These are phyloP conservation scores for Trichoderma sp. DNA, from an alignment of 2,329 filamentous ascomycete species.

Conservation along the genomic window DNA sequence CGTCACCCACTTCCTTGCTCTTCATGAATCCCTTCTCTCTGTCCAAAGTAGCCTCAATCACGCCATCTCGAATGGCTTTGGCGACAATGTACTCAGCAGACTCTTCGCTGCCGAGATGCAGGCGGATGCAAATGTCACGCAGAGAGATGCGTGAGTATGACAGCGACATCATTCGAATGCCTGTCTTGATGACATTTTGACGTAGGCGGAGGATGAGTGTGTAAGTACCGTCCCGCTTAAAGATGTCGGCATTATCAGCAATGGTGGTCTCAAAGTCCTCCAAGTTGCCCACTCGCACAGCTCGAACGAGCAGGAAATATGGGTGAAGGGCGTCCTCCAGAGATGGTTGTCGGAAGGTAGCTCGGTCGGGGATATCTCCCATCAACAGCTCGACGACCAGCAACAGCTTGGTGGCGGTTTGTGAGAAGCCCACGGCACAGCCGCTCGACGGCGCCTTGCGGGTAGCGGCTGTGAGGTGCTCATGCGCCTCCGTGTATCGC, in stretches of 20 bases:
- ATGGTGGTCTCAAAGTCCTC: conserved; percentile 90
- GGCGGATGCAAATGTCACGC: conserved; percentile 92
- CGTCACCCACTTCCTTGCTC: conserved; percentile 93
- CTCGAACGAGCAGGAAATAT: conserved; percentile 91
- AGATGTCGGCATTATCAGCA: conserved; percentile 73
- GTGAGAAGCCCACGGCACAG: conserved; percentile 89
- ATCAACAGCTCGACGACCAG: conserved; percentile 95
- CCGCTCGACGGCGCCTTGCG: conserved; percentile 90
- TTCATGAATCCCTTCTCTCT: conserved; percentile 97
- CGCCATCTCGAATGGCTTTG: conserved; percentile 95
- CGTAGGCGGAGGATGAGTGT: conserved; percentile 89
- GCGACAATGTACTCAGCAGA: conserved; percentile 98
- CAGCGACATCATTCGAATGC: conserved; percentile 97
- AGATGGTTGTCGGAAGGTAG: conserved; percentile 84
- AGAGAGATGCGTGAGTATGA: conserved; percentile 97
- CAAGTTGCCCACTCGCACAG: conserved; percentile 92
- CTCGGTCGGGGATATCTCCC: conserved; percentile 96
- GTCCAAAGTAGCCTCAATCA: conserved; percentile 92
- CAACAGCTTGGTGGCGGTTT: conserved; percentile 93
- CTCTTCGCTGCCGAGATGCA: conserved; percentile 92
- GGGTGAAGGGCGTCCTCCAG: conserved; percentile 86
- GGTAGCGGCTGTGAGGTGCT: conserved; percentile 87
- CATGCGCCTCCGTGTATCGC: conserved; percentile 93
- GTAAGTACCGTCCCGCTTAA: conserved; percentile 92
- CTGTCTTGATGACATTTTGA: conserved; percentile 99